These are phyloP conservation scores for Linum trigynum DNA, from an alignment of 345 rosid species.

Conservation along the genomic window DNA sequence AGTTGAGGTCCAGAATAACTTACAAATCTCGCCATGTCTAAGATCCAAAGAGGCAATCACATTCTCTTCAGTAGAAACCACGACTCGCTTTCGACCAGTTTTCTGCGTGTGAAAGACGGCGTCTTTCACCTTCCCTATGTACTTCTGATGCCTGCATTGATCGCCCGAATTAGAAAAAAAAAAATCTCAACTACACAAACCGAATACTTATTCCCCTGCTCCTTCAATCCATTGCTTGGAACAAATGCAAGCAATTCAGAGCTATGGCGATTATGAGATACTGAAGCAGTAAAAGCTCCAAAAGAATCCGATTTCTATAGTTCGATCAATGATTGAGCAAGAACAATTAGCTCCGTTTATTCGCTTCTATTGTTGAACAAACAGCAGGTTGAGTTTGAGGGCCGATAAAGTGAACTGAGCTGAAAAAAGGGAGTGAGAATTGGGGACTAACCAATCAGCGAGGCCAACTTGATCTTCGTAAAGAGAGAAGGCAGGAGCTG, in stretches of 20 bases:
- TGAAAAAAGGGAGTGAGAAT: neutral
- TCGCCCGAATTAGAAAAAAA: neutral
- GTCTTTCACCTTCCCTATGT: constrained; percentile 87
- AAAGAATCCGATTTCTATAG: neutral
- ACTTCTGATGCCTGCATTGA: constrained; percentile 61
- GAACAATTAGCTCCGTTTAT: neutral
- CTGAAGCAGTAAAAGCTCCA: neutral
- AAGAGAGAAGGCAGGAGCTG: constrained; percentile 39
- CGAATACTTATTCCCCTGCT: neutral
- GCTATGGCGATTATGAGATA: neutral
- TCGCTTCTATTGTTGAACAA: no score
- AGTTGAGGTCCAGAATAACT: constrained; percentile 12
- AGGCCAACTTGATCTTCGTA: constrained; percentile 96
- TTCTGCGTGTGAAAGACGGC: constrained; percentile 96
- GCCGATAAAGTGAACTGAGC: neutral
- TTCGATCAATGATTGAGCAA: neutral
- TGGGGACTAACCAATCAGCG: constrained; percentile 67
- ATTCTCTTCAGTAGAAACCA: constrained; percentile 88
- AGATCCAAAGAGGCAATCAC: constrained; percentile 94
- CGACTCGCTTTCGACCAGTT: constrained; percentile 88
- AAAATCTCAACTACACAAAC: constrained; percentile 4
- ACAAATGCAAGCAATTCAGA: neutral
- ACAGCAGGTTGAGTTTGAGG: neutral
- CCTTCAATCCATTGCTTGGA: no score
- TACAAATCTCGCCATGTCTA: constrained; percentile 85